Evolutionary conservation across 2,329 filamentous ascomycete species (phyloP).

Genomic region (Aspergillus niger): DNA sequence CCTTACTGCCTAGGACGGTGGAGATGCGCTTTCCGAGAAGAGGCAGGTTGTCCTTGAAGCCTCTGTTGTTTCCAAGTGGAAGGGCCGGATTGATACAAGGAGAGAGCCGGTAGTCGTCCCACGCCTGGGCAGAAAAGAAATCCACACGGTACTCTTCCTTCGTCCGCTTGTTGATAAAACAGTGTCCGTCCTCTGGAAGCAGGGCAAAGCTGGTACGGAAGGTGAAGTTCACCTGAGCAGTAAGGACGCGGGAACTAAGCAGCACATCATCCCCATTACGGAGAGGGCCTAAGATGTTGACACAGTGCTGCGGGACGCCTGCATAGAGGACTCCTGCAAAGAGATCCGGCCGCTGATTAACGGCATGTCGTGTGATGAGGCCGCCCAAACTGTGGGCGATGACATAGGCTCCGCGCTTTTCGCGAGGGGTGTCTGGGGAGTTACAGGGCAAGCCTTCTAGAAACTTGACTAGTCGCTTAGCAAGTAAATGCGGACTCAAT

Average conservation of each 20-base stretch:
- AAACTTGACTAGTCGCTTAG: constrained; percentile 70
- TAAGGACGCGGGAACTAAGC: constrained; percentile 84
- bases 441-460: constrained; percentile 77
- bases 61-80: constrained; percentile 49
- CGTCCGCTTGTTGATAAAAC: constrained; percentile 81
- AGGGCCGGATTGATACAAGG: constrained; percentile 73
- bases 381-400: constrained; percentile 86
- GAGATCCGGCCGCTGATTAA: constrained; percentile 81
- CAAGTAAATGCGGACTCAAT: constrained; percentile 76
- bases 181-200: constrained; percentile 81
- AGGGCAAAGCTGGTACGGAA: constrained; percentile 83
- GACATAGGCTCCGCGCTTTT: constrained; percentile 71
- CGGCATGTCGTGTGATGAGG: constrained; percentile 81
- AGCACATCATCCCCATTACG: constrained; percentile 92
- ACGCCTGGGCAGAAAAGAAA: constrained; percentile 77
- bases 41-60: constrained; percentile 40
- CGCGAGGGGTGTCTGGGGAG: constrained; percentile 53
- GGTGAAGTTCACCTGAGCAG: constrained; percentile 90
- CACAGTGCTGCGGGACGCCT: constrained; percentile 79
- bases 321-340: constrained; percentile 86
- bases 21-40: constrained; percentile 44
- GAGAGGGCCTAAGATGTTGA: constrained; percentile 88
- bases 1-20: constrained; percentile 28
- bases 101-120: constrained; percentile 76
- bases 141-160: constrained; percentile 79